These are phyloP conservation scores for Adiantum capillusveneris DNA, from an alignment of 75 land plant species.

Conservation along the genomic window DNA sequence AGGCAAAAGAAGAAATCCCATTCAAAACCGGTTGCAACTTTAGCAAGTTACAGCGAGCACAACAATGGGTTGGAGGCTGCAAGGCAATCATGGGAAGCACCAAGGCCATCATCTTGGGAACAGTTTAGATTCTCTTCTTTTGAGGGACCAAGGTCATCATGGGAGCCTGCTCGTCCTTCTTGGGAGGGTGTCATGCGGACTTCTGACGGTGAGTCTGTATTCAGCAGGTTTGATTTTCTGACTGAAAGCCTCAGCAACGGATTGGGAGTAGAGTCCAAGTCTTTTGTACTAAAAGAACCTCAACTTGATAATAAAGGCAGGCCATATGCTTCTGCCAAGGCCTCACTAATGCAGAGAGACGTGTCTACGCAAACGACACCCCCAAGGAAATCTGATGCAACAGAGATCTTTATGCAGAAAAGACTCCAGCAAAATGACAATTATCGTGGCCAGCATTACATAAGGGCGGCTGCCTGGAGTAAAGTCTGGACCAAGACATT, in stretches of 20 bases:
- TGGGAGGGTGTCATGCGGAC: conserved; percentile 3
- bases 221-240: conserved; percentile 1
- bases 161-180: conserved; percentile 4
- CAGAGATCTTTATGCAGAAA: conserved; percentile 1
- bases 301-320: background rate
- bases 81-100: conserved; percentile 5
- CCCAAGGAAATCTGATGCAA: conserved; percentile 1
- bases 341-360: background rate
- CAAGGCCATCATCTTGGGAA: conserved; percentile 1
- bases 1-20: conserved; percentile 1
- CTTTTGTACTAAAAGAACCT: background rate
- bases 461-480: background rate
- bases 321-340: background rate
- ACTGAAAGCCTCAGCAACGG: background rate
- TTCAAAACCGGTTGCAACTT: background rate
- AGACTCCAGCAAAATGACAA: background rate
- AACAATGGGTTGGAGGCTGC: background rate
- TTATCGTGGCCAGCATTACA: background rate
- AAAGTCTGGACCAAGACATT: conserved; percentile 3
- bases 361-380: conserved; percentile 5
- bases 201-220: conserved; percentile 1
- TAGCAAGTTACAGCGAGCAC: background rate
- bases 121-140: background rate
- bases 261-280: background rate
- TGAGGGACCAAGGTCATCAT: conserved; percentile 5